Base-by-base conservation (phyloP, 345 rosid genomes). In the Erucastrum elatum region DNA sequence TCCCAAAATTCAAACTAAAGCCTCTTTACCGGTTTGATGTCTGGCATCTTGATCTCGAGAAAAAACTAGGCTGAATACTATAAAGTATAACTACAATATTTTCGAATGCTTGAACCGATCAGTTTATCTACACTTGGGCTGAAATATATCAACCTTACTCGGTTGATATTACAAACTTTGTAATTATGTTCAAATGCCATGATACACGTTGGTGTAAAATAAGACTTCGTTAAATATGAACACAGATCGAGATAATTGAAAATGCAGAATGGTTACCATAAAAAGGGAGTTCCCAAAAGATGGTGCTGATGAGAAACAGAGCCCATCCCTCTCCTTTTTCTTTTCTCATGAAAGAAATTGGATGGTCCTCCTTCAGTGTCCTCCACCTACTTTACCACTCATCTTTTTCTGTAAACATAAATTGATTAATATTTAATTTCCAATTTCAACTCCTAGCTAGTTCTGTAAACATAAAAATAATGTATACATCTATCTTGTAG, bases 301-400 rank as follows among this genome's bases (percentile, higher is more conserved):
- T 75, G 83, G 76, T 58, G 64, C 59, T 75, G 72, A 70, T 64
- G 70, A 56, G 79, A 75, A 80, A 75, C 80, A 80, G 76, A 70
- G 68, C 76, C 83, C 83, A 80, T 75, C 76, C 76, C 82, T 80
- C 76, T 58, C 49, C 59, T 69, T 84, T 87, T 75, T 51, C 70
- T 76, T 39, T 83, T 78, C 72, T 29, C 76, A 64, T 80, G 83
- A 75, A 83, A 74, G 66, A 72, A 76, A 81, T 79, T 80, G 82
- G 79, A 81, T 55, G 77, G 83, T 70, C 79, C 80, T 80, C 76
- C 80, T 80, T 80, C 80, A 75, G 58, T 80, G 68, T 75, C 80
- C 68, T 64, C 71, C 75, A 75, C 64, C 83, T 70, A 80, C 68
- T n/a, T 71, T 21, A 21, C 21, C 21, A 7, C 61, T 17, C 56